Percentiles rank a stretch among this genome's conserved stretches.
Conservation (phyloP, 2,329 filamentous ascomycete genomes). For the Fusarium concolor region DNA sequence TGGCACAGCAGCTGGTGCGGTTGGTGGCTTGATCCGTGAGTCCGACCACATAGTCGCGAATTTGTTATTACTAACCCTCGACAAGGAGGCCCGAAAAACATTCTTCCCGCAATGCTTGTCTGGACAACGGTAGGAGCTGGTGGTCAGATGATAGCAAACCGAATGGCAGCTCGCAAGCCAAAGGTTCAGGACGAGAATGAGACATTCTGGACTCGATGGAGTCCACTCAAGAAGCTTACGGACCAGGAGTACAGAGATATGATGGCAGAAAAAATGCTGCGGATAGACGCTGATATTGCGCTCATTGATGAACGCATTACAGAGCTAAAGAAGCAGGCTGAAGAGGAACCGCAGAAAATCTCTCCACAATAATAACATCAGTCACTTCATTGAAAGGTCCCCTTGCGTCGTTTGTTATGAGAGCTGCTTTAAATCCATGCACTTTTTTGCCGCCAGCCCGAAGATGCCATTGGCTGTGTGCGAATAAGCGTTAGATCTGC, state of each 20-base stretch:
- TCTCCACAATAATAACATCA: conserved; percentile 15
- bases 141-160: conserved; percentile 55
- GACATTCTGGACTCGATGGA: conserved; percentile 72
- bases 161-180: conserved; percentile 40
- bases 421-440: conserved; percentile 3
- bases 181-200: conserved; percentile 54
- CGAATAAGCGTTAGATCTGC: conserved; percentile 1
- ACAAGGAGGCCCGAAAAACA: conserved; percentile 64
- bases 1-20: conserved; percentile 75
- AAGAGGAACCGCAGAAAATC: conserved; percentile 20
- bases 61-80: conserved; percentile 29
- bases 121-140: conserved; percentile 59
- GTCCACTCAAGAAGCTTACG: conserved; percentile 75
- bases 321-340: conserved; percentile 45
- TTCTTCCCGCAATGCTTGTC: conserved; percentile 63
- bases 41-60: conserved; percentile 11
- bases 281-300: conserved; percentile 80
- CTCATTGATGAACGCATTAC: conserved; percentile 80
- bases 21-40: conserved; percentile 67
- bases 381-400: background rate
- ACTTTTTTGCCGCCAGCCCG: background rate
- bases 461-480: conserved; percentile 4
- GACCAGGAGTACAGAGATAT: conserved; percentile 79
- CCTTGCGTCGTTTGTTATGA: background rate
- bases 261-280: conserved; percentile 76